Base-by-base conservation (phyloP, 1,284 basidiomycete genomes). In the Malassezia yamatoensis region DNA sequence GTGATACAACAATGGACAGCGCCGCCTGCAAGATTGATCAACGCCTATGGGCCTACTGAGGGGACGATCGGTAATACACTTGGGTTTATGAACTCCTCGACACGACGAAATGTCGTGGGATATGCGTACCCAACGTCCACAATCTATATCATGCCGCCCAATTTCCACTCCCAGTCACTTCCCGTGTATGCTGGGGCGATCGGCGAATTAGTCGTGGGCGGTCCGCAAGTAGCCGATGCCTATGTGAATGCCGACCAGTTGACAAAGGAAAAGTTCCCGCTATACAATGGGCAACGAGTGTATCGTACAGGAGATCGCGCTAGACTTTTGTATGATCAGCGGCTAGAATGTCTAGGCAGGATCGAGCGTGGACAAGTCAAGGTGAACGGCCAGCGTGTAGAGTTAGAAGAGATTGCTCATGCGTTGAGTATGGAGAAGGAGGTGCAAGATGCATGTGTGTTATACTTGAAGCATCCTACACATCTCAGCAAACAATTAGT, bases 41-140 rank as follows among this genome's bases (percentile, higher is more conserved):
- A 74, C 48, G 72, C 72, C 0, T 74, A 70, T 62, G 72, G 72
- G 1, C 72, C 72, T 0, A 74, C 72, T 1, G 72, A 74, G 44
- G 63, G 67, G 10, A 70, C 69, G 24, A 73, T 74, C 45, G 72
- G 72, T 32, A 71, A 70, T 45, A 73, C 69, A n/a, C 61, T 74
- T 1, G 71, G 72, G 3, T 63, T 61, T 44, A 63, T 73, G 48
- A 53, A 59, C 35, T 42, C 51, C 0, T 48, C 53, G 11, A 57
- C 63, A 0, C 64, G 64, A 3, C 57, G 72, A 15, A 64, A 62
- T 35, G 48, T 64, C 41, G 63, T 74, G n/a, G 72, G 71, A 18
- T 39, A 51, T 13, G 62, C 62, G 34, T 70, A 69, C 40, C 62
- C 66, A 1, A 44, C 63, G 12, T 64, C 63, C 11, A 59, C 68